These are phyloP conservation scores for Colletotrichum sp. DNA, from an alignment of 2,329 filamentous ascomycete genomes.

Conservation along the genomic window DNA sequence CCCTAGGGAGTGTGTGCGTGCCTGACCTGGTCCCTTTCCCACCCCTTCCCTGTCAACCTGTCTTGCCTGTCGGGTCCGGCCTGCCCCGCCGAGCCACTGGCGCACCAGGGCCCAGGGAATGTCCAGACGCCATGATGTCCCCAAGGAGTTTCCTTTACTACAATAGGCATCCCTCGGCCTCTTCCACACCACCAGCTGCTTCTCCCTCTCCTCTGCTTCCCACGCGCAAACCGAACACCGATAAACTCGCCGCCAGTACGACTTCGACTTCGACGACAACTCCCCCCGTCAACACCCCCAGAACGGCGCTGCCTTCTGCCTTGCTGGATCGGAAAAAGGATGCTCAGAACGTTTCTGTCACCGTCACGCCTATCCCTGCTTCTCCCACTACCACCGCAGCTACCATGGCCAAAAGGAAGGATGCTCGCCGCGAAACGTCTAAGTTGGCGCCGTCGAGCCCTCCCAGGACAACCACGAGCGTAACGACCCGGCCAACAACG, in stretches of 20 bases:
- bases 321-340: slow-evolving; percentile 23
- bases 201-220: neutral
- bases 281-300: neutral
- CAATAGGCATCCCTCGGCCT: slow-evolving; percentile 22
- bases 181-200: neutral
- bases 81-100: slow-evolving; percentile 22
- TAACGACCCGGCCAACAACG: slow-evolving; percentile 21
- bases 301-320: slow-evolving; percentile 20
- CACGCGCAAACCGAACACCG: slow-evolving; percentile 6
- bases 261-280: neutral
- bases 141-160: slow-evolving; percentile 26
- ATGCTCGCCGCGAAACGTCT: slow-evolving; percentile 22
- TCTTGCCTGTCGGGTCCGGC: slow-evolving; percentile 20
- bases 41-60: slow-evolving; percentile 21
- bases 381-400: slow-evolving; percentile 13
- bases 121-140: slow-evolving; percentile 24
- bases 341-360: slow-evolving; percentile 22
- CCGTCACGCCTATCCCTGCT: slow-evolving; percentile 20
- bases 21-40: slow-evolving; percentile 15
- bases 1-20: slow-evolving; percentile 4
- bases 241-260: neutral
- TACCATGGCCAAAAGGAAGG: slow-evolving; percentile 23
- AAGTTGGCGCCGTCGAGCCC: slow-evolving; percentile 23
- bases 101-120: slow-evolving; percentile 15
- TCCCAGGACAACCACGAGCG: slow-evolving; percentile 21